phyloP scores from a whole-genome alignment of 768 basidiomycete genomes.

The Russula earlei region DNA sequence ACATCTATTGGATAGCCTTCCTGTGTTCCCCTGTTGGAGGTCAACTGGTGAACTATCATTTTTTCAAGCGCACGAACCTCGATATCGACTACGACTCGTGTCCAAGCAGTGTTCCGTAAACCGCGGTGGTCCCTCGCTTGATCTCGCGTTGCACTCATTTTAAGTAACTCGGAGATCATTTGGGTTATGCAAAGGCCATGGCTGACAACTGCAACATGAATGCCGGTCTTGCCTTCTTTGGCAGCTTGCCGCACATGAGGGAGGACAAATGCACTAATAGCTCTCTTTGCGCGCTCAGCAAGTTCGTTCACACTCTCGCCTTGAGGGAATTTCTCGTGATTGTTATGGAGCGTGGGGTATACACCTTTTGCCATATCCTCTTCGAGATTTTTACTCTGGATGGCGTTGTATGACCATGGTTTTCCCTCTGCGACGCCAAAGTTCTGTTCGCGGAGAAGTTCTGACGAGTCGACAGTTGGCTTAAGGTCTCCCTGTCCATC shows the following conservation, averaged over 20 bases:
- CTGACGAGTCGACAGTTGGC: constrained; percentile 39
- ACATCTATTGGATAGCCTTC: constrained; percentile 22
- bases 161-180: constrained; percentile 43
- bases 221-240: constrained; percentile 30
- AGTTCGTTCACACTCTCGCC: constrained; percentile 69
- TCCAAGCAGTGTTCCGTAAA: constrained; percentile 65
- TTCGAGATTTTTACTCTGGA: constrained; percentile 23
- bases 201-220: constrained; percentile 61
- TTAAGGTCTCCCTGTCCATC: constrained; percentile 39
- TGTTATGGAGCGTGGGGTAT: constrained; percentile 40
- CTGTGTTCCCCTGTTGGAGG: constrained; percentile 24
- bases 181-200: constrained; percentile 60
- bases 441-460: constrained; percentile 54
- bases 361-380: constrained; percentile 44
- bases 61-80: constrained; percentile 28
- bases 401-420: constrained; percentile 30
- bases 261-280: constrained; percentile 43
- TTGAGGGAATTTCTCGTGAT: constrained; percentile 49
- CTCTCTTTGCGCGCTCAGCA: constrained; percentile 41
- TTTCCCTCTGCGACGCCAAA: constrained; percentile 67
- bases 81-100: constrained; percentile 40
- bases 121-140: constrained; percentile 36
- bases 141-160: constrained; percentile 30
- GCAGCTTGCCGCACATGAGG: constrained; percentile 42
- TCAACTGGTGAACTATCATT: neutral